Evolutionary conservation across 2,329 filamentous ascomycete species (phyloP), one percentile per base, ranked within the genome.

Genomic region (Clarireedia hainanense): DNA sequence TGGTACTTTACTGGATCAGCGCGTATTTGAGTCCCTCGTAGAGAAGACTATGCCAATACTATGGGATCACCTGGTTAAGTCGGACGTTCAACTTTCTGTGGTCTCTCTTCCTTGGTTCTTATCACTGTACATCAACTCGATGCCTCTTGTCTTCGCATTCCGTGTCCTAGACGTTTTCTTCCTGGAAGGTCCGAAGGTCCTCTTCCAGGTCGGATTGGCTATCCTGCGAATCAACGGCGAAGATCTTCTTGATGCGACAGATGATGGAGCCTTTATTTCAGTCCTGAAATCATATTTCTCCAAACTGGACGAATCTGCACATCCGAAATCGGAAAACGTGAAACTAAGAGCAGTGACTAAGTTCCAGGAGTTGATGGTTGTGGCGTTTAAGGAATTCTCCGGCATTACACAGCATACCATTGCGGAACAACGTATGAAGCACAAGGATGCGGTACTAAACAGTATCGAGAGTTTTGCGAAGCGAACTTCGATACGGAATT

Each of bases 381-480:
- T 97, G 20, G 94, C 94, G 0, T 99, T 99, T 74, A 97, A 96
- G 65, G 94, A 99, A 68, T 99, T 99, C 68, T 88, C 92, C 0
- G 89, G 86, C 42, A 96, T 99, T 63, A 99, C 94, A 0, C 92
- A 99, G 68, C 86, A 84, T 67, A 96, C 86, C 50, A 91, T 99
- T 58, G 88, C 87, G 0, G 94, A 97, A 62, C 80, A 95, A 67
- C 85, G 94, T 23, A 78, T 88, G 42, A 95, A 91, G 72, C 95
- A 97, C 72, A 97, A 97, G 72, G 89, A 94, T 67, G 86, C 88
- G 0, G 94, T 99, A 34, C 77, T 99, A 55, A 91, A 91, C 70
- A 96, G 91, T 62, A 97, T 99, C 67, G 94, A 97, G 73, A 96
- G 84, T 64, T 99, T 99, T 68, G 91, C 94, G 52, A 99, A 97